Percentiles rank a stretch among this genome's conserved stretches.
phyloP scores from a whole-genome alignment of 164 flowering plant species.

The Umbellularia californica region DNA sequence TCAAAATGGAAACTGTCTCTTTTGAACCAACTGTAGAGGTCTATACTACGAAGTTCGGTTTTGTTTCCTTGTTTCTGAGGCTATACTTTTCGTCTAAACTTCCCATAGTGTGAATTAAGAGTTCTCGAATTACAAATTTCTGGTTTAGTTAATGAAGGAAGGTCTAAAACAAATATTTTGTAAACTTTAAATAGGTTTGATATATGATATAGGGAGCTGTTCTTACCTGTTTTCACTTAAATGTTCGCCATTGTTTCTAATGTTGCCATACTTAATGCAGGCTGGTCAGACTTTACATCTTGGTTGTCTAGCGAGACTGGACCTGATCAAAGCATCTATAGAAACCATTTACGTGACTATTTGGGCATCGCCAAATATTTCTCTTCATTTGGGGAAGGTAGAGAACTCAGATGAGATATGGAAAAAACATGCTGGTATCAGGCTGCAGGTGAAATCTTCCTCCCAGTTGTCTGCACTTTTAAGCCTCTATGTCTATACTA shows the following conservation, averaged over 20 bases:
- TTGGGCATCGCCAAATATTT: slow-evolving; percentile 83
- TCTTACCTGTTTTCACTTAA: not conserved
- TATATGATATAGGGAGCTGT: not conserved
- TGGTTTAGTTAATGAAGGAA: not conserved
- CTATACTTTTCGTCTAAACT: not conserved
- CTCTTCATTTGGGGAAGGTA: slow-evolving; percentile 84
- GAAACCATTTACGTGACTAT: slow-evolving; percentile 83
- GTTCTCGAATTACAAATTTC: not conserved
- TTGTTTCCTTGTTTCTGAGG: not conserved
- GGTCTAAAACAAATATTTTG: not conserved
- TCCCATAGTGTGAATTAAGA: not conserved
- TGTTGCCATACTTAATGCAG: slow-evolving; percentile 33
- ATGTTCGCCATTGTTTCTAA: not conserved
- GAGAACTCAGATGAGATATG: slow-evolving; percentile 89
- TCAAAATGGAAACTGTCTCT: not conserved
- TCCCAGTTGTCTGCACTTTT: not conserved
- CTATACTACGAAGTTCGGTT: not conserved
- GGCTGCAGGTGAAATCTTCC: slow-evolving; percentile 74
- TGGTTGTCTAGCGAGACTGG: slow-evolving; percentile 81
- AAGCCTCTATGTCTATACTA: not conserved
- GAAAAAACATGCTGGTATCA: slow-evolving; percentile 72
- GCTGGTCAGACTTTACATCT: slow-evolving; percentile 81
- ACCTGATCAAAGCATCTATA: slow-evolving; percentile 70
- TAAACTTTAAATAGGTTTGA: not conserved
- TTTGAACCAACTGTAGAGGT: not conserved